Evolutionary conservation across 768 basidiomycete genomes (phyloP).

Genomic region (Lactifluus subvellereus): DNA sequence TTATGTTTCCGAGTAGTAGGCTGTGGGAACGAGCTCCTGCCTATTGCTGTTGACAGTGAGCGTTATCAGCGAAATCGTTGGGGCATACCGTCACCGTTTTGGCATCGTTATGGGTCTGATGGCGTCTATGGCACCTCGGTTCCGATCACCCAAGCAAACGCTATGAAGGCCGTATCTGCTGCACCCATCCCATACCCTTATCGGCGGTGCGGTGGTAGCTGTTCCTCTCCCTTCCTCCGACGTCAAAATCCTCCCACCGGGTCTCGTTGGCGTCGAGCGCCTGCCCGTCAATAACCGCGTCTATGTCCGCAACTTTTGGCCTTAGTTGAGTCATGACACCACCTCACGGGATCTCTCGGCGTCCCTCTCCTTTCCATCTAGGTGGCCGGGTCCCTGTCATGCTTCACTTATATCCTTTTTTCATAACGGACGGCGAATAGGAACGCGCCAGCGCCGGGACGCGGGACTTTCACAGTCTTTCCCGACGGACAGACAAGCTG

Average conservation of each 20-base stretch:
- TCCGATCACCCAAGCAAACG: no score
- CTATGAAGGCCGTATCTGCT: no score
- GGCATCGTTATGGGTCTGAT: no score
- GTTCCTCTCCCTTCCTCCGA: not conserved
- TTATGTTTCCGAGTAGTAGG: not conserved
- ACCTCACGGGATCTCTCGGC: not conserved
- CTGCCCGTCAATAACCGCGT: no score
- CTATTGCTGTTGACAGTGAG: not conserved
- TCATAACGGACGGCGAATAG: not conserved
- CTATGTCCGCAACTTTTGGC: not conserved
- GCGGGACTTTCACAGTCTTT: not conserved
- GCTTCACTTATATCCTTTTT: not conserved
- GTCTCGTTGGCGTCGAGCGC: no score
- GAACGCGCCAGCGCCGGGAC: slow-evolving; percentile 14
- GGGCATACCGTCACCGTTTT: no score
- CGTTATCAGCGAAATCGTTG: no score
- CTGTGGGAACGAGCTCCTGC: not conserved
- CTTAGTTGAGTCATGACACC: slow-evolving; percentile 3
- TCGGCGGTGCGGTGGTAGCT: no score
- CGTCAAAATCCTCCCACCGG: not conserved
- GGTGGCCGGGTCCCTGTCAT: not conserved
- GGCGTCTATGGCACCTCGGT: no score
- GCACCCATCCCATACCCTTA: no score
- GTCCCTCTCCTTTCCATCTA: no score
- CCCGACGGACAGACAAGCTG: not conserved